phyloP scores from a whole-genome alignment of 352 stramenopile species.

The Phytopythium vexans region DNA sequence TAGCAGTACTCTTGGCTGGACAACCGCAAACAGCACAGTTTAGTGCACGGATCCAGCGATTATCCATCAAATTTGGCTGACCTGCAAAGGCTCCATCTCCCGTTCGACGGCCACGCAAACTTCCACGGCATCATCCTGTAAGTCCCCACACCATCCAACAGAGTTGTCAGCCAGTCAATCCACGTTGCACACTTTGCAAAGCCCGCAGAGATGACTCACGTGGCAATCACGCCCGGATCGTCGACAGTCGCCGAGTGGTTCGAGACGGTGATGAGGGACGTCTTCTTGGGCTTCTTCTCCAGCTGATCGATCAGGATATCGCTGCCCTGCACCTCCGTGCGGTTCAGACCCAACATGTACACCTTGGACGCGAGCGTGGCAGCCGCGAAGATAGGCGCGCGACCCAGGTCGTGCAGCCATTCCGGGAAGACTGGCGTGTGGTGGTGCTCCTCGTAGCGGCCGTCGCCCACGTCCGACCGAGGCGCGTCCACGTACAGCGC shows the following conservation, averaged over 20 bases:
- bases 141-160: neutral
- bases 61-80: constrained; percentile 14
- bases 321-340: constrained; percentile 34
- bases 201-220: constrained; percentile 25
- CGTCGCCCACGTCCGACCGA: constrained; percentile 49
- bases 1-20: constrained; percentile 87
- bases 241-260: constrained; percentile 86
- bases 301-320: constrained; percentile 46
- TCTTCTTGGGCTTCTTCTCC: constrained; percentile 35
- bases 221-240: constrained; percentile 64
- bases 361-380: constrained; percentile 55
- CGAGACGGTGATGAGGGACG: constrained; percentile 75
- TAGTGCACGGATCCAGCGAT: neutral
- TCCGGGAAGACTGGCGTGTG: constrained; percentile 49
- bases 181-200: neutral
- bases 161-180: constrained; percentile 6
- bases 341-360: constrained; percentile 52
- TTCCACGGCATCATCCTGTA: constrained; percentile 73
- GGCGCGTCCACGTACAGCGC: constrained; percentile 66
- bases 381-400: constrained; percentile 42
- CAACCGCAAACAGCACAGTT: neutral
- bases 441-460: constrained; percentile 26
- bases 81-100: constrained; percentile 76
- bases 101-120: constrained; percentile 46
- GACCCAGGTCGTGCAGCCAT: constrained; percentile 62